These are phyloP conservation scores for Pythium coloratum DNA, from an alignment of 352 stramenopile genomes.

Conservation along the genomic window DNA sequence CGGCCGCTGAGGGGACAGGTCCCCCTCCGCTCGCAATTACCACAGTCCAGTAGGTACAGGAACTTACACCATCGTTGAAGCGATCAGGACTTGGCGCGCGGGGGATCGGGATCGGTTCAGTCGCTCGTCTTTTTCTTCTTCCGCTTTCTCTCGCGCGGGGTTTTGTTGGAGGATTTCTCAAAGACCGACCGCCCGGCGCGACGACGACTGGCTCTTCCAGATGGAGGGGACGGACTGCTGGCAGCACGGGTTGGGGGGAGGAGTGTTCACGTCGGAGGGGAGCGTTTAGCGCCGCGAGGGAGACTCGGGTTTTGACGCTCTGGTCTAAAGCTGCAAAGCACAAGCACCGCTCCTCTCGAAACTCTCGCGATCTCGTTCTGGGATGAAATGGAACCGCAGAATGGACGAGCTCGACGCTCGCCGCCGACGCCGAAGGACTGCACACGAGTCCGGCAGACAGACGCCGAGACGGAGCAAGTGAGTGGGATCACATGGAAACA, in stretches of 20 bases:
- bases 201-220: slow-evolving; percentile 7
- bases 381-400: not conserved
- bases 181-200: not conserved
- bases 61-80: slow-evolving; percentile 30
- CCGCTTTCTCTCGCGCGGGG: slow-evolving; percentile 7
- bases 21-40: not conserved
- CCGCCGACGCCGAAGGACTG: not conserved
- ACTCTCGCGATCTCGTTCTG: not conserved
- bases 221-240: not conserved
- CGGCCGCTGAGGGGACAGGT: not conserved
- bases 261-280: not conserved
- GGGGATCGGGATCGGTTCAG: slow-evolving; percentile 13
- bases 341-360: not conserved
- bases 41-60: not conserved
- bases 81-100: slow-evolving; percentile 4
- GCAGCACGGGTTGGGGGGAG: not conserved
- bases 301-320: not conserved
- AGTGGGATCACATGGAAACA: slow-evolving; percentile 20
- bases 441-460: slow-evolving; percentile 15
- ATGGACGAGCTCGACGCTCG: slow-evolving; percentile 13
- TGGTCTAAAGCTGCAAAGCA: not conserved
- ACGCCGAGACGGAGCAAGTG: slow-evolving; percentile 21
- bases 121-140: slow-evolving; percentile 8
- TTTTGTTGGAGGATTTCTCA: slow-evolving; percentile 9
- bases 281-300: too few relatives aligned